phyloP scores from a whole-genome alignment of 2,329 filamentous ascomycete species.

The Fusarium sp. region DNA sequence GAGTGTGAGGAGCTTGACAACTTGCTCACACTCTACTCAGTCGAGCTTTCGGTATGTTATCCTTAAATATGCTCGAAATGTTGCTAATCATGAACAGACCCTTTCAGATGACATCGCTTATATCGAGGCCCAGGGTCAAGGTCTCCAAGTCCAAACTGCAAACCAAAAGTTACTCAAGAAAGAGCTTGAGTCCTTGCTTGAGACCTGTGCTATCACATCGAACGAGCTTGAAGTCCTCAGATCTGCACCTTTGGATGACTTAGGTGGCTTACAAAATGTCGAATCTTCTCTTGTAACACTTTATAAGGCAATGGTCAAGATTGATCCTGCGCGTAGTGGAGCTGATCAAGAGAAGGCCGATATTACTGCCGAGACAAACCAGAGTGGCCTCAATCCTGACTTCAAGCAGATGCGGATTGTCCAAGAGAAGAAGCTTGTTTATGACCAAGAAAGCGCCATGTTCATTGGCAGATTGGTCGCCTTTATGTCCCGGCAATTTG shows the following conservation, averaged over 20 bases:
- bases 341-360: conserved; percentile 61
- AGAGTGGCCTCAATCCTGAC: conserved; percentile 72
- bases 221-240: conserved; percentile 78
- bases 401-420: conserved; percentile 93
- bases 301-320: conserved; percentile 93
- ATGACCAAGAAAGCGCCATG: conserved; percentile 76
- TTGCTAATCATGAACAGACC: conserved; percentile 65
- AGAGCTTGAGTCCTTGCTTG: conserved; percentile 87
- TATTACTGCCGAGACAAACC: conserved; percentile 54
- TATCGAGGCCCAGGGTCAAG: conserved; percentile 96
- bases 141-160: conserved; percentile 94
- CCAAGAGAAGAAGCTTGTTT: conserved; percentile 93
- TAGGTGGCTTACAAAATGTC: conserved; percentile 77
- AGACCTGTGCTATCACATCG: conserved; percentile 88
- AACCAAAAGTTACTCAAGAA: conserved; percentile 95
- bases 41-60: conserved; percentile 83
- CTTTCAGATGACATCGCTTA: conserved; percentile 95
- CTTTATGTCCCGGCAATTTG: conserved; percentile 85
- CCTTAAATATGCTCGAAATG: background rate
- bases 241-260: conserved; percentile 76
- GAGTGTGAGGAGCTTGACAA: conserved; percentile 98
- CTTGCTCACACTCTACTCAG: conserved; percentile 90
- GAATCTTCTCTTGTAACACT: conserved; percentile 82
- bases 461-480: conserved; percentile 85
- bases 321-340: conserved; percentile 80